These are phyloP conservation scores for Truncatella angustata DNA, from an alignment of 2,329 filamentous ascomycete genomes.

Conservation along the genomic window DNA sequence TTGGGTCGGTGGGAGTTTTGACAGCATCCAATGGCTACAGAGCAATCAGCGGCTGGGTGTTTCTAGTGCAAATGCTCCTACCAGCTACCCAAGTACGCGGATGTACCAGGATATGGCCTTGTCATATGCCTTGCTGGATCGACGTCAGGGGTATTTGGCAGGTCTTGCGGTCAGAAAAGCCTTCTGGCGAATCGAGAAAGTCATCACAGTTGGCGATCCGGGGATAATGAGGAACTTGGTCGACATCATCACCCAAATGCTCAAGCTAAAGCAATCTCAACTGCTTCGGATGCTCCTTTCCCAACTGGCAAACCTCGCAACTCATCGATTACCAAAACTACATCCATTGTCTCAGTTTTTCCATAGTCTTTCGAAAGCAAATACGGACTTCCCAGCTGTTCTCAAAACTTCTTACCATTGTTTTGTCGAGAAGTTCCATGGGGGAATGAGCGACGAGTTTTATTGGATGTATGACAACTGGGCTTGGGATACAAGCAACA, in stretches of 20 bases:
- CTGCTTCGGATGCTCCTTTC: background rate
- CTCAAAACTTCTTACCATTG: background rate
- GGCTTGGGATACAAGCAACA: slow-evolving; percentile 6
- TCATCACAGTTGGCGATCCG: slow-evolving; percentile 1
- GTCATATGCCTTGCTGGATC: background rate
- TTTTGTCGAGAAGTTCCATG: background rate
- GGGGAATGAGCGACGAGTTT: background rate
- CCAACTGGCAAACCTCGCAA: background rate
- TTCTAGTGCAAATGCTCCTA: background rate
- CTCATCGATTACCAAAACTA: background rate
- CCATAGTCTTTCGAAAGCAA: background rate
- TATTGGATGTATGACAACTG: slow-evolving; percentile 10
- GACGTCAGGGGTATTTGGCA: background rate
- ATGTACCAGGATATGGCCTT: slow-evolving; percentile 1
- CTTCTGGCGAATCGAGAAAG: slow-evolving; percentile 6
- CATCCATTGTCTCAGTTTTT: slow-evolving; percentile 6
- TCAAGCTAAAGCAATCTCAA: background rate
- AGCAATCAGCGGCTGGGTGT: background rate
- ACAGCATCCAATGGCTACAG: background rate
- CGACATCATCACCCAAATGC: slow-evolving; percentile 4
- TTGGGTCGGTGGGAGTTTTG: slow-evolving; percentile 4
- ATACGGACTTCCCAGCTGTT: background rate
- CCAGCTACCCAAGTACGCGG: slow-evolving; percentile 2
- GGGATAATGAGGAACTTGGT: slow-evolving; percentile 8
- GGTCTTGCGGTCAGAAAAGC: slow-evolving; percentile 7